Conservation (phyloP, 1,139 yeast species). For the Suhomyces chickasaworum region DNA sequence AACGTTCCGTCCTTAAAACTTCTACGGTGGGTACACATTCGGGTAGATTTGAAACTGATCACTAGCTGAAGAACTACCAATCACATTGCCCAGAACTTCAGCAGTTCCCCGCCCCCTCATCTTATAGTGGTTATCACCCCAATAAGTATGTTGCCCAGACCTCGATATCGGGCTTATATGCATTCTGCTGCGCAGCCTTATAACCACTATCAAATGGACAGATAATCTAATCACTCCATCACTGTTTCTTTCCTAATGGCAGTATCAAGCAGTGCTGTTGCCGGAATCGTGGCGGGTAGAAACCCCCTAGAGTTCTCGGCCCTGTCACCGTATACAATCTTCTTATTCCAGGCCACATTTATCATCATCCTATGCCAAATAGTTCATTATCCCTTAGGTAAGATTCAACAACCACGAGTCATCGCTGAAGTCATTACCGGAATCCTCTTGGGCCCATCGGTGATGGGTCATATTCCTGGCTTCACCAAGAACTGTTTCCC, state of each 20-base stretch:
- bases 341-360: constrained; percentile 60
- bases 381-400: constrained; percentile 59
- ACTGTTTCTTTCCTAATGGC: constrained; percentile 22
- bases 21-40: too few species aligned
- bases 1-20: too few species aligned
- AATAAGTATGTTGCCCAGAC: not conserved
- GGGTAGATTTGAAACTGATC: not conserved
- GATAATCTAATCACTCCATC: too few species aligned
- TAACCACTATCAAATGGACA: not conserved
- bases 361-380: constrained; percentile 56
- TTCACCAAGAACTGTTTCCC: constrained; percentile 70
- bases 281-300: constrained; percentile 70
- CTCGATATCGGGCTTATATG: not conserved
- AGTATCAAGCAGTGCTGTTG: constrained; percentile 39
- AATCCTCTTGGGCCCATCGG: constrained; percentile 68
- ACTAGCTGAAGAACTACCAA: not conserved
- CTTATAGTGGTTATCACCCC: not conserved
- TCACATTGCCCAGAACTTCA: not conserved
- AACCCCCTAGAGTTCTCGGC: constrained; percentile 65
- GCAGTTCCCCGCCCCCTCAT: not conserved
- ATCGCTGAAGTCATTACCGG: constrained; percentile 81
- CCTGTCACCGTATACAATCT: constrained; percentile 58
- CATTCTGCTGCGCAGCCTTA: not conserved
- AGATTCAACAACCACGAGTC: constrained; percentile 70
- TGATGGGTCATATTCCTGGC: constrained; percentile 66